Percentiles rank a stretch among this genome's conserved stretches.
Evolutionary conservation across 129 eudicot genomes (phyloP).

Genomic region (Cynara cardunculus): DNA sequence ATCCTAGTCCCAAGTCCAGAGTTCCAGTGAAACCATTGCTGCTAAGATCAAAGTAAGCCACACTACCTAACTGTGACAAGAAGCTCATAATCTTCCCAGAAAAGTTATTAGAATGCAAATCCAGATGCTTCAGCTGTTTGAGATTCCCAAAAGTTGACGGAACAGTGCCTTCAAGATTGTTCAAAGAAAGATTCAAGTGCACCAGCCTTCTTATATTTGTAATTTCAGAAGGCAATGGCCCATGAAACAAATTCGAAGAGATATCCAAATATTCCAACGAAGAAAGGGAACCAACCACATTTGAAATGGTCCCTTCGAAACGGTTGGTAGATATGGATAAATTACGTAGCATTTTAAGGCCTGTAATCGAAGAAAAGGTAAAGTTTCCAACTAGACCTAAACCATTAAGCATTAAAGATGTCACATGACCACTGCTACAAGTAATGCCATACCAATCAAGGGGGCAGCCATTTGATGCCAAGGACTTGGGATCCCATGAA

Average conservation of each 20-base stretch:
- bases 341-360: conserved; percentile 51
- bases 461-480: conserved; percentile 69
- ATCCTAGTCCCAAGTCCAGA: conserved; percentile 63
- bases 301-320: conserved; percentile 41
- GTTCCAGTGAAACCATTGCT: conserved; percentile 52
- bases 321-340: conserved; percentile 54
- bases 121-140: conserved; percentile 50
- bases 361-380: conserved; percentile 38
- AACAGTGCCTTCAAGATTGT: conserved; percentile 46
- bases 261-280: conserved; percentile 55
- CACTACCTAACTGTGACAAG: conserved; percentile 48
- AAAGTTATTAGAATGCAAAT: conserved; percentile 60
- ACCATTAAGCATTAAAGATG: conserved; percentile 49
- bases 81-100: conserved; percentile 56
- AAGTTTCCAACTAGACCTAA: conserved; percentile 59
- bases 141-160: conserved; percentile 44
- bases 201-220: conserved; percentile 35
- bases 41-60: conserved; percentile 64
- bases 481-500: conserved; percentile 69
- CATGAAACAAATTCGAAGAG: conserved; percentile 54
- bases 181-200: conserved; percentile 53
- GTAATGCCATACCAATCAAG: conserved; percentile 64
- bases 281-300: conserved; percentile 34
- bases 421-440: conserved; percentile 61
- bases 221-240: conserved; percentile 41